Conservation (phyloP, 352 stramenopile species). For the Phytophthora ramorum region DNA sequence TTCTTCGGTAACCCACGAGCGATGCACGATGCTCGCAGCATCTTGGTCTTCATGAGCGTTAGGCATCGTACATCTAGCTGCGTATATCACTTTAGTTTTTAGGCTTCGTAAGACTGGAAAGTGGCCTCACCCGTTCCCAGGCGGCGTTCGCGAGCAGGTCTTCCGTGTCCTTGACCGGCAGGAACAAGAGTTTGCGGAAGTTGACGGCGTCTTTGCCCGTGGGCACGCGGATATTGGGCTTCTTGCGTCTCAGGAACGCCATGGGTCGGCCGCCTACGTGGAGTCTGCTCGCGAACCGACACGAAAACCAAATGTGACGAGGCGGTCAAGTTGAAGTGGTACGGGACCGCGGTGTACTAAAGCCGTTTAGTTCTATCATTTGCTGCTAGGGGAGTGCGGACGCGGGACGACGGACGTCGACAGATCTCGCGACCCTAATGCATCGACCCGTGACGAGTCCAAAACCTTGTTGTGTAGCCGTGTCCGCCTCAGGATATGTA, state of each 20-base stretch:
- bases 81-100: not conserved
- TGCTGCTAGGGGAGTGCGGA: slow-evolving; percentile 21
- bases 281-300: slow-evolving; percentile 24
- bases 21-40: slow-evolving; percentile 81
- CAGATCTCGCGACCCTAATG: slow-evolving; percentile 16
- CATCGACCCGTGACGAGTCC: slow-evolving; percentile 52
- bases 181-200: slow-evolving; percentile 82
- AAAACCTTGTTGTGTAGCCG: slow-evolving; percentile 79
- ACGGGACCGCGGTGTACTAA: slow-evolving; percentile 12
- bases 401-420: slow-evolving; percentile 26
- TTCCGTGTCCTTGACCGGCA: slow-evolving; percentile 71
- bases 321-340: slow-evolving; percentile 14
- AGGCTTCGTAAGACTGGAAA: not conserved
- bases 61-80: slow-evolving; percentile 83
- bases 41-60: slow-evolving; percentile 86
- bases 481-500: slow-evolving; percentile 78
- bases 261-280: slow-evolving; percentile 30
- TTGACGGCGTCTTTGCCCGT: slow-evolving; percentile 78
- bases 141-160: slow-evolving; percentile 71
- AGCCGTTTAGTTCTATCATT: slow-evolving; percentile 27
- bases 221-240: slow-evolving; percentile 72
- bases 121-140: slow-evolving; percentile 52
- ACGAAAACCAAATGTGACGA: slow-evolving; percentile 25
- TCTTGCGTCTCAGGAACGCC: slow-evolving; percentile 70
- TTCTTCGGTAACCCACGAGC: slow-evolving; percentile 64